These are phyloP conservation scores for Alisma plantagoaquatica DNA, from an alignment of 106 monocot genomes.

Conservation along the genomic window DNA sequence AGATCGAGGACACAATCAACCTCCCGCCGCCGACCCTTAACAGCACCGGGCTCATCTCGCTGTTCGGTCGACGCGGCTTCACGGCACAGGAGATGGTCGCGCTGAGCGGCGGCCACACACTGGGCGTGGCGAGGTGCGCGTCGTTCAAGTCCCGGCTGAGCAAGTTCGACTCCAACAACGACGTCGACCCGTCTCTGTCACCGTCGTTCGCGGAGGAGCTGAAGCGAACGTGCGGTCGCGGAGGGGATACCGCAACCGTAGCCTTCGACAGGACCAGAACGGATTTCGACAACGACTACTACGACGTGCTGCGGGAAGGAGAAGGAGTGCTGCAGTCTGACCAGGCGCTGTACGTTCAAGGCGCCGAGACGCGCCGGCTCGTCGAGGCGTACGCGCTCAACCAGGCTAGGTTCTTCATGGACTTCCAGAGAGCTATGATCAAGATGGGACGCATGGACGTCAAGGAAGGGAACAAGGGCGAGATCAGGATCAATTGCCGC, in stretches of 20 bases:
- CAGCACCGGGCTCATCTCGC: slow-evolving; percentile 34
- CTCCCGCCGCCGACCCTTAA: slow-evolving; percentile 61
- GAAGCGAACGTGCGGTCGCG: slow-evolving; percentile 18
- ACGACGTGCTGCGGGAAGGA: slow-evolving; percentile 23
- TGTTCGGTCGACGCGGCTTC: slow-evolving; percentile 62
- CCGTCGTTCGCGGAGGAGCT: slow-evolving; percentile 20
- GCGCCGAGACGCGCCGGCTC: slow-evolving; percentile 24
- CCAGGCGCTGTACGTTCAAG: slow-evolving; percentile 38
- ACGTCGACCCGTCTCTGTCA: slow-evolving; percentile 42
- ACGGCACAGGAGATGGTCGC: slow-evolving; percentile 51
- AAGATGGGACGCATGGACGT: slow-evolving; percentile 76
- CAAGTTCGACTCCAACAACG: slow-evolving; percentile 30
- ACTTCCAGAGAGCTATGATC: slow-evolving; percentile 59
- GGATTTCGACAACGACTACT: slow-evolving; percentile 61
- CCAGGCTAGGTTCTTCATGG: slow-evolving; percentile 47
- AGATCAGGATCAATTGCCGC: slow-evolving; percentile 54
- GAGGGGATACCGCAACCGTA: slow-evolving; percentile 34
- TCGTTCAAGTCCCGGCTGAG: slow-evolving; percentile 52
- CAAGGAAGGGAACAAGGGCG: slow-evolving; percentile 44
- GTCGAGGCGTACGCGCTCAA: slow-evolving; percentile 57
- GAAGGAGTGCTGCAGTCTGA: slow-evolving; percentile 55
- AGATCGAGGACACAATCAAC: slow-evolving; percentile 52
- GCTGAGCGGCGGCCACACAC: slow-evolving; percentile 58
- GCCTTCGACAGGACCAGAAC: slow-evolving; percentile 40
- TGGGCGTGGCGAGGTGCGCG: slow-evolving; percentile 56